Conservation (phyloP, 2,329 filamentous ascomycete genomes). For the Apiospora saccharicola region DNA sequence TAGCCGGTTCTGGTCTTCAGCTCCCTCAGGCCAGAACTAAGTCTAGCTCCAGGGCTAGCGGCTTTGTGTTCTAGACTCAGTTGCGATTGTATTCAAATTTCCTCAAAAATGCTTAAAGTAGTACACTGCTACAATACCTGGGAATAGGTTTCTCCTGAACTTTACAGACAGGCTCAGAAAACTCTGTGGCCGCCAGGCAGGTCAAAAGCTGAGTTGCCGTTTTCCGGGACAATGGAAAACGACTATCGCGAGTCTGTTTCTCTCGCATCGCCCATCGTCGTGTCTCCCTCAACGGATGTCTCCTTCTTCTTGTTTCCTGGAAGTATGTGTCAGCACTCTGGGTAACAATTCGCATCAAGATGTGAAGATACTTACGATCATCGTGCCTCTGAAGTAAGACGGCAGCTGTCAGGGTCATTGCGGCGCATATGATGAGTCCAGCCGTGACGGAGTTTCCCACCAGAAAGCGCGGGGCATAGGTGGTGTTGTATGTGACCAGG, state of each 20-base stretch:
- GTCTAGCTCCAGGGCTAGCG: neutral
- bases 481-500: conserved; percentile 11
- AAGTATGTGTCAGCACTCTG: neutral
- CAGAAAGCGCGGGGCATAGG: conserved; percentile 4
- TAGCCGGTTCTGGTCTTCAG: neutral
- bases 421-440: neutral
- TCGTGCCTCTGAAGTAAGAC: neutral
- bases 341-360: neutral
- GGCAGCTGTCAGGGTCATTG: neutral
- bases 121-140: too few species aligned
- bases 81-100: too few species aligned
- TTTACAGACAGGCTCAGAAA: too few species aligned
- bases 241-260: neutral
- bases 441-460: conserved; percentile 17
- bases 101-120: neutral
- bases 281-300: neutral
- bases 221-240: too few species aligned
- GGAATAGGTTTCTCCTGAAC: too few species aligned
- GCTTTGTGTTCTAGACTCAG: neutral
- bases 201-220: too few species aligned
- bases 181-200: too few species aligned
- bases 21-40: too few species aligned
- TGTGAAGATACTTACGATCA: neutral
- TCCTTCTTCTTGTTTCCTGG: neutral
- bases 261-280: neutral